A percentile compares a stretch with the other conserved stretches of the same genome.
Evolutionary conservation across 768 basidiomycete species (phyloP).

Genomic region (Inosperma sp.): DNA sequence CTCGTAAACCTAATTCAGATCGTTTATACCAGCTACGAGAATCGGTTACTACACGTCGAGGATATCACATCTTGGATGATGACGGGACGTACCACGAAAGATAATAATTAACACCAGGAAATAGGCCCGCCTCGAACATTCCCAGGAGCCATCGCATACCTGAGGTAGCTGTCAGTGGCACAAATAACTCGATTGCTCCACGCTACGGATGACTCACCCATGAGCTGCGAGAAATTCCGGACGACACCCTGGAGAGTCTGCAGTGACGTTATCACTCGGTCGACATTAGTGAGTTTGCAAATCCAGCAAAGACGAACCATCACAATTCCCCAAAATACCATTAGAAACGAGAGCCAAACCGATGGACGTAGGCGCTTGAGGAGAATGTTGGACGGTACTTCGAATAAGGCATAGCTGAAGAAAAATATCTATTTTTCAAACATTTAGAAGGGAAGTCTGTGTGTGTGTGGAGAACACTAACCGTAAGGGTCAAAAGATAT

Average conservation of each 20-base stretch:
- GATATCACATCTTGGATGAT: background rate
- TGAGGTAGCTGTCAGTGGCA: no score
- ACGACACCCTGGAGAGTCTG: conserved; percentile 64
- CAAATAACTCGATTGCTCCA: no score
- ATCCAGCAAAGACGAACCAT: conserved; percentile 31
- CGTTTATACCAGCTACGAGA: conserved; percentile 72
- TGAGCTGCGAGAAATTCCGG: conserved; percentile 54
- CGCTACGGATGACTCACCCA: no score
- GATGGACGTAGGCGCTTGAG: conserved; percentile 59
- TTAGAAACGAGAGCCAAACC: conserved; percentile 56
- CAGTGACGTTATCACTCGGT: no score
- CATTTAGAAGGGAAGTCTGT: no score
- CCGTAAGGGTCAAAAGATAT: conserved; percentile 64
- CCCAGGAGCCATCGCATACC: conserved; percentile 59
- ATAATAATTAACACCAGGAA: conserved; percentile 57
- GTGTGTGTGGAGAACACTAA: no score
- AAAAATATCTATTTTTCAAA: conserved; percentile 81
- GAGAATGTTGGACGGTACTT: conserved; percentile 55
- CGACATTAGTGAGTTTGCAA: no score
- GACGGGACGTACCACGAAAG: conserved; percentile 46
- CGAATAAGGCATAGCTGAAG: conserved; percentile 66
- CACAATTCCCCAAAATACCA: conserved; percentile 44
- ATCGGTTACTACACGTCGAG: background rate
- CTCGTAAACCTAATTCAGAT: conserved; percentile 64
- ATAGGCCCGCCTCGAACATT: conserved; percentile 54